Percentiles rank a stretch among this genome's conserved stretches.
Conservation (phyloP, 352 stramenopile genomes). For the Phytophthora europaea region DNA sequence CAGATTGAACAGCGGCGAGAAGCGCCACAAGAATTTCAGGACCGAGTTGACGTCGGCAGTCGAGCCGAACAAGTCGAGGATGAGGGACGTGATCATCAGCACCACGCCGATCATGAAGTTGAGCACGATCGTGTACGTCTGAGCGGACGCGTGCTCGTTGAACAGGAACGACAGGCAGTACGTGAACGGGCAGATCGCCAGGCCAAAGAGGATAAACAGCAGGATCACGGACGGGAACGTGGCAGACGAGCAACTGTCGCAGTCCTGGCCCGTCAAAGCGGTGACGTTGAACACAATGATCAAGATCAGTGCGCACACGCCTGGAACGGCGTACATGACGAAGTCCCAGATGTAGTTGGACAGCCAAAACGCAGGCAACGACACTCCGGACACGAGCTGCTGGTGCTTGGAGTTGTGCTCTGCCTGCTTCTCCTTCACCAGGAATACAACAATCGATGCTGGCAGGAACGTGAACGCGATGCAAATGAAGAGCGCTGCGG, state of each 20-base stretch:
- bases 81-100: slow-evolving; percentile 65
- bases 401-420: slow-evolving; percentile 96
- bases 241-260: slow-evolving; percentile 43
- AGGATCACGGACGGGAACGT: slow-evolving; percentile 59
- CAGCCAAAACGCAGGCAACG: slow-evolving; percentile 95
- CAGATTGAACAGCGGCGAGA: slow-evolving; percentile 68
- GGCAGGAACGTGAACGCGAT: slow-evolving; percentile 92
- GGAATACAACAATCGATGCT: slow-evolving; percentile 92
- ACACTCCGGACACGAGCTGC: slow-evolving; percentile 94
- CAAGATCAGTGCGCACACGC: slow-evolving; percentile 34
- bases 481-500: slow-evolving; percentile 82
- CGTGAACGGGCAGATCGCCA: slow-evolving; percentile 61
- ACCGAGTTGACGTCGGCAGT: slow-evolving; percentile 53
- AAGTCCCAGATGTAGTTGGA: slow-evolving; percentile 95
- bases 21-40: slow-evolving; percentile 71
- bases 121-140: slow-evolving; percentile 69
- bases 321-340: slow-evolving; percentile 89
- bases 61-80: slow-evolving; percentile 49
- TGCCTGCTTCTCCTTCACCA: slow-evolving; percentile 94
- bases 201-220: slow-evolving; percentile 63
- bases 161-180: slow-evolving; percentile 74
- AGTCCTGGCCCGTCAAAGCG: slow-evolving; percentile 56
- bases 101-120: slow-evolving; percentile 70
- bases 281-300: slow-evolving; percentile 56
- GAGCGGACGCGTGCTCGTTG: slow-evolving; percentile 57